Percentiles rank a stretch among this genome's conserved stretches.
These are phyloP conservation scores for Beauveria sp. DNA, from an alignment of 2,329 filamentous ascomycete genomes.

Conservation along the genomic window DNA sequence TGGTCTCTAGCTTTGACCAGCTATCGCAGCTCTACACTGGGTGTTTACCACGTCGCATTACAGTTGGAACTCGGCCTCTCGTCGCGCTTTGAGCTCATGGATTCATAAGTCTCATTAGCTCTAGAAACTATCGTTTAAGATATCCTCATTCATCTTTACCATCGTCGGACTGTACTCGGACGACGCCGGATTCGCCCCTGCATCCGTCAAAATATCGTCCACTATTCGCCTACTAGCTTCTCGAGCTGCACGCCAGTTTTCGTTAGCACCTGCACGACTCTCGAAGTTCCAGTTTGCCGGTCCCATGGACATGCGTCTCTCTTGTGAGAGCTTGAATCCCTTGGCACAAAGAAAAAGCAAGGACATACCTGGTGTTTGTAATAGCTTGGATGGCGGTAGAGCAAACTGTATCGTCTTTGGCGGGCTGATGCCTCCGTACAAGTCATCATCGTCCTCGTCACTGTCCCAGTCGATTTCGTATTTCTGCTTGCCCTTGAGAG, in stretches of 20 bases:
- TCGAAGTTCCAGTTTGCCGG: background rate
- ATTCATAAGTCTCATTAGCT: background rate
- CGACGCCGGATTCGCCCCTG: constrained; percentile 53
- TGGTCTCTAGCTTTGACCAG: no score
- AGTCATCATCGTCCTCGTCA: constrained; percentile 59
- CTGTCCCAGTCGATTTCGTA: constrained; percentile 68
- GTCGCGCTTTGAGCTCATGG: no score
- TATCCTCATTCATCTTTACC: constrained; percentile 57
- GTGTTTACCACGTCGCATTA: no score
- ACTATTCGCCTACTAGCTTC: constrained; percentile 78
- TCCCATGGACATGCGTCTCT: background rate
- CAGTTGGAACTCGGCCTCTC: no score
- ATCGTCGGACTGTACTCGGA: constrained; percentile 57
- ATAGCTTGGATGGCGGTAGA: constrained; percentile 64
- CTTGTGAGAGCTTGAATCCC: background rate
- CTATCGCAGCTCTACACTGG: no score
- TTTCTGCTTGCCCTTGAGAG: constrained; percentile 23
- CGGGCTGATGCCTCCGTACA: constrained; percentile 71
- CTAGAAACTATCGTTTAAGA: constrained; percentile 56
- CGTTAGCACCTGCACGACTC: constrained; percentile 9
- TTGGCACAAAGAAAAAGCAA: background rate
- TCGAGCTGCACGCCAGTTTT: constrained; percentile 42
- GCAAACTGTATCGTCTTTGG: constrained; percentile 91
- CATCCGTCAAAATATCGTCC: constrained; percentile 69
- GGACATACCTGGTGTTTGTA: constrained; percentile 68